Base-by-base conservation (phyloP, 352 stramenopile species). In the Pythium monospermum region DNA sequence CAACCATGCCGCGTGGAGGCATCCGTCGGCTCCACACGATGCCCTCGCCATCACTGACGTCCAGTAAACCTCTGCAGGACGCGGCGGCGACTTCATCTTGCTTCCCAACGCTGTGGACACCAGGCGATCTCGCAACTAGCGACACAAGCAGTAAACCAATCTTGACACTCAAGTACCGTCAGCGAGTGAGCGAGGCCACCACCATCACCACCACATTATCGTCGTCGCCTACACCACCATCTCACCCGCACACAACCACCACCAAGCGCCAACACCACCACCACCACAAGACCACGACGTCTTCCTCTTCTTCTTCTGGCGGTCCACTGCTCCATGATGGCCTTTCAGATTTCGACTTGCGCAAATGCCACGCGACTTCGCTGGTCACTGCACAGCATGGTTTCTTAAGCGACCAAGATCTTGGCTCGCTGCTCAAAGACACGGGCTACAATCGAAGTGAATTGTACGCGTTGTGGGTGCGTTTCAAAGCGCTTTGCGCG, bases 401-500 rank as follows among this genome's bases (percentile, higher is more conserved):
- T 1, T 83, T 81, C 45, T 45, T 90, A 1, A 58, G 61, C 19
- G 74, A 90, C 33, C 70, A 88, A 37, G 67, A 87, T 45, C 49
- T 87, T 6, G 57, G 52, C 11, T 47, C 54, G 11, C 63, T 89
- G 10, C 71, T 78, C 38, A 28, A 49, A 13, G 40, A 57, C 4
- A 91, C 76, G 0, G 74, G 78, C 0, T 91, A 85, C 58, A 70
- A 63, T 16, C 71, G 76, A 16, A 63, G 67, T 4, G 73, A 88
- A 38, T 50, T 91, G 10, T 91, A 85, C 50, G 71, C 62, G 22
- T 66, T 83, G 12, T 91, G 81, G 73, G 63, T 66, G 16, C 73
- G 74, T 13, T 91, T 89, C 60, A 89, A 91, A 47, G 80, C 80
- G 21, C 60, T 91, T 8, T 81, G 70, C 25, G 81, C 77, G 27